These are phyloP conservation scores for Aspergillus sp. DNA, from an alignment of 2,329 filamentous ascomycete species.

Conservation along the genomic window DNA sequence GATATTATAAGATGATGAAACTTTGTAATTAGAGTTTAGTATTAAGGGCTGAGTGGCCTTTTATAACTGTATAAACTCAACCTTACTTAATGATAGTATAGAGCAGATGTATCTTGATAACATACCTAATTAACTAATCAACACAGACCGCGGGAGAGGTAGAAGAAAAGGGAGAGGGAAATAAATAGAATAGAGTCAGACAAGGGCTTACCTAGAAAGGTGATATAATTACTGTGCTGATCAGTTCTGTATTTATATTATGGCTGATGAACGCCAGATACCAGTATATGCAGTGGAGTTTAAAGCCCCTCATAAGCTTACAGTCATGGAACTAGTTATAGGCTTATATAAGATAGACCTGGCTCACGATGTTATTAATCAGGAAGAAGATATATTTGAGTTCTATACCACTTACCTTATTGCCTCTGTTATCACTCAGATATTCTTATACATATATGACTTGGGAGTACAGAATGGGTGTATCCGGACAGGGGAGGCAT, in stretches of 20 bases:
- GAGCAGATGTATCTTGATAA: no score
- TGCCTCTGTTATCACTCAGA: no score
- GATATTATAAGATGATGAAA: neutral
- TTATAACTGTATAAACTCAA: no score
- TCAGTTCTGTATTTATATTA: conserved; percentile 24
- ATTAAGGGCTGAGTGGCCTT: neutral
- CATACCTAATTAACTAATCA: no score
- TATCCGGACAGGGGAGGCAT: no score
- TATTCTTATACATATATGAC: no score
- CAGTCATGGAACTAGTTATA: no score
- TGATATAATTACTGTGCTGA: conserved; percentile 23
- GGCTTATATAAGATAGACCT: conserved; percentile 27
- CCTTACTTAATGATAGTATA: no score
- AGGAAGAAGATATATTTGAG: no score
- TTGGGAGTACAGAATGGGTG: no score
- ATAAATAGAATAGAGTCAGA: conserved; percentile 10
- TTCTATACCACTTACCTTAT: no score
- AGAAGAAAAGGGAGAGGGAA: conserved; percentile 1
- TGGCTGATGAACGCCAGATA: conserved; percentile 19
- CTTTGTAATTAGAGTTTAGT: conserved; percentile 1
- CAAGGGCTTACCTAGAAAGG: conserved; percentile 12
- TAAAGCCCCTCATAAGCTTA: conserved; percentile 29
- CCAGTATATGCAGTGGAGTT: conserved; percentile 28
- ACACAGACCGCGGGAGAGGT: neutral
- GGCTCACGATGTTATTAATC: conserved; percentile 24